Evolutionary conservation across 805 yeast species (phyloP), one percentile per base, ranked within the genome.

Genomic region (Yarrowia phangngaensis): DNA sequence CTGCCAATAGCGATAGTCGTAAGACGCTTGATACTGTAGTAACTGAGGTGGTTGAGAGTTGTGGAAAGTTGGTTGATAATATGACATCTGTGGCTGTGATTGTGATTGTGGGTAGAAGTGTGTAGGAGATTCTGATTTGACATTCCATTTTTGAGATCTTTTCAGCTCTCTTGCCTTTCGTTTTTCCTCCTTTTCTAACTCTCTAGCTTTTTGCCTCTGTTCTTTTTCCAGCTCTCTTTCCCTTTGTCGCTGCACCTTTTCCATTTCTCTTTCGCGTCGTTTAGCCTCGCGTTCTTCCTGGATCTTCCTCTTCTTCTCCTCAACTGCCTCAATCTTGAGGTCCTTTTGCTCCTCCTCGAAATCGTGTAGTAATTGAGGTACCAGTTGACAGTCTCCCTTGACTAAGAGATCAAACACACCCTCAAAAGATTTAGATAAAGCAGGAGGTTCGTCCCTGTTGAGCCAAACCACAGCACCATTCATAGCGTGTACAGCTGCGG

Each of bases 381-480:
- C 56, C 26, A 67, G 58, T 58, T 81, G 87, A 58, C 87, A 80
- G 59, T 81, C 84, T 6, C 85, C 87, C 11, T 74, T 69, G 9
- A 80, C 74, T 6, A 78, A 67, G 40, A 80, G 60, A 57, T 82
- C 87, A 52, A 80, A 69, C 51, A 70, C 60, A 20, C 75, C 78
- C 71, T 79, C 54, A 70, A 69, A 27, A 73, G 68, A 43, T 72
- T 70, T 63, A 67, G 70, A 0, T 72, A 63, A 3, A 9, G 28
- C 16, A 13, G 58, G 55, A 11, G 83, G 83, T 40, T 70, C 70
- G 35, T 79, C 84, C 20, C 70, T 66, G 56, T 79, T 79, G 15
- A 80, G 59, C 81, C 84, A 81, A 4, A 80, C 70, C 2, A 79
- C 75, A 52, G 74, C 72, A 1, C 86, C 85, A 43, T 70, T 74